Evolutionary conservation across 1,139 yeast species (phyloP), one percentile per base, ranked within the genome.

Genomic region (Zygoascus meyerae): DNA sequence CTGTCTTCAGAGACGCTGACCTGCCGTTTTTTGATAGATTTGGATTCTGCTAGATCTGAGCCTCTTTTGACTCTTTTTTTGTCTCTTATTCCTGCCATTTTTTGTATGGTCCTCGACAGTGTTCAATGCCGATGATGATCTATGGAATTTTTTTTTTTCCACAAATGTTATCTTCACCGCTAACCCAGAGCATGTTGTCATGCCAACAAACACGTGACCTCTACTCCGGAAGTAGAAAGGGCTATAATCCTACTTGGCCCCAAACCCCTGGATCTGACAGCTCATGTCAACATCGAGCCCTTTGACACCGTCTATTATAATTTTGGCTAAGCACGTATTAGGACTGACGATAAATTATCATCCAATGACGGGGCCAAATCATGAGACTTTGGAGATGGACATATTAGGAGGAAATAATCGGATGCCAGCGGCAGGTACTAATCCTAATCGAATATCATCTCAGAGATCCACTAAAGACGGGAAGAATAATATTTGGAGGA

Each of bases 1-100:
- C 49, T 53, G 11, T 47, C 48, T 31, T 47, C 40, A 4, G 49
- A 42, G 12, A 44, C 36, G 7, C 26, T 21, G 26, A 21, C 26
- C 7, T 21, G 26, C 7, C 26, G 4, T 21, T 21, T 31, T 18
- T 36, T 10, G 31, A 11, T 17, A 31, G 18, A 9, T 17, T 35
- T 15, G 8, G 34, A 9, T 2, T 45, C 50, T 33, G 43, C 50
- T 5, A 40, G 46, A 32, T 48, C 48, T 17, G 38, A 42, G 36
- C 40, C 29, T 37, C 42, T 29, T 33, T 33, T 39, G 33, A 31
- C 36, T 42, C 47, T 34, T 42, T 35, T 45, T 2, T 31, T 42
- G 42, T 35, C 41, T 28, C 12, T 45, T 18, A 30, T 12, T 38
- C 16, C 42, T 5, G 18, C 34, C 37, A 16, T n/a, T 33, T 16